Percentiles rank a stretch among this genome's conserved stretches.
phyloP scores from a whole-genome alignment of 495 filamentous ascomycete species.

The Xylaria palmicola region DNA sequence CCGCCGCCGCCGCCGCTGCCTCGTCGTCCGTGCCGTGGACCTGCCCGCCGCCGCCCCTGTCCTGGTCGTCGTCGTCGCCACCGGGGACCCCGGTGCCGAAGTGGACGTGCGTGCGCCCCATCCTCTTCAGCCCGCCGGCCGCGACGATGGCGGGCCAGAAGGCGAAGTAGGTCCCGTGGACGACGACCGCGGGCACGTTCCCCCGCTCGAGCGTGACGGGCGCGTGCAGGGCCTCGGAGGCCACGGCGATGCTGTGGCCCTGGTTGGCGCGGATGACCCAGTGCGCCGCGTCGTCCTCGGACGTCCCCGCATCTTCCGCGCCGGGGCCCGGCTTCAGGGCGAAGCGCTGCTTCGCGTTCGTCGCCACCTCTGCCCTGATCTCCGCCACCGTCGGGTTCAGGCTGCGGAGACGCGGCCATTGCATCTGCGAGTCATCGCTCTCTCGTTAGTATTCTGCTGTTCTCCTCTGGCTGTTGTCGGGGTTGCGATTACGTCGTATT shows the following conservation, averaged over 20 bases:
- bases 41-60: conserved; percentile 57
- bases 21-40: conserved; percentile 60
- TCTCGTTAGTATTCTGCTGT: not conserved
- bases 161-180: conserved; percentile 85
- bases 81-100: conserved; percentile 69
- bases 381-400: conserved; percentile 72
- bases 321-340: conserved; percentile 50
- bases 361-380: conserved; percentile 65
- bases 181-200: conserved; percentile 57
- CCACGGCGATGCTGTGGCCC: conserved; percentile 76
- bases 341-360: conserved; percentile 91
- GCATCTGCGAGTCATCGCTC: conserved; percentile 51
- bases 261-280: conserved; percentile 94
- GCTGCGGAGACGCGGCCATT: conserved; percentile 65
- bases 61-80: too few relatives aligned
- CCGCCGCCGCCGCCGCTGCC: conserved; percentile 21
- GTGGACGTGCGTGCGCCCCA: conserved; percentile 85
- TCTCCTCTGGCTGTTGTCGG: too few relatives aligned
- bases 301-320: not conserved
- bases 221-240: conserved; percentile 64
- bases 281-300: conserved; percentile 52
- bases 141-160: conserved; percentile 71
- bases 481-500: too few relatives aligned
- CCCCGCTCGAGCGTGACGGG: conserved; percentile 54
- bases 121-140: conserved; percentile 72